Conservation (phyloP, 306 rosid species). For the Quercus aquifolioides region DNA sequence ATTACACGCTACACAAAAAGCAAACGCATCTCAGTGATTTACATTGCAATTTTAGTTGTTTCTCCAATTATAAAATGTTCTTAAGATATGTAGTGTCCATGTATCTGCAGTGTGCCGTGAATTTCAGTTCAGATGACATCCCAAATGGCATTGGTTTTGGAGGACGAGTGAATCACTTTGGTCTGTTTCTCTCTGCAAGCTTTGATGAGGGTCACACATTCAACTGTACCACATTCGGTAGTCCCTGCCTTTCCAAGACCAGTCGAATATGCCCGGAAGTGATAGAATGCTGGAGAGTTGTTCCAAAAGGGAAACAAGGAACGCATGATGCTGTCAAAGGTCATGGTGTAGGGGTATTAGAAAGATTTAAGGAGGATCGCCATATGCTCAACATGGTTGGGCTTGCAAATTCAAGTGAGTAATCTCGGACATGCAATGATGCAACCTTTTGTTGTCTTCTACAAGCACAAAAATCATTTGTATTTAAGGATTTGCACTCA, state of each 20-base stretch:
- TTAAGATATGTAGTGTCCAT: not conserved
- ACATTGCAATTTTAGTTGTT: not conserved
- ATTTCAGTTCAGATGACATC: conserved; percentile 84
- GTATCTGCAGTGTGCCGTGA: conserved; percentile 64
- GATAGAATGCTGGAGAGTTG: conserved; percentile 94
- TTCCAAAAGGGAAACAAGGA: conserved; percentile 37
- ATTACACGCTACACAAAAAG: not conserved
- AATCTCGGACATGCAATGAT: not conserved
- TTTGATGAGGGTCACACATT: conserved; percentile 86
- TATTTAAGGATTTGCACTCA: not conserved
- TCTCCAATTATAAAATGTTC: not conserved
- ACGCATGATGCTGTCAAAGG: conserved; percentile 40
- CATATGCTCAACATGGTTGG: conserved; percentile 81
- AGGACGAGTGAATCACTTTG: conserved; percentile 72
- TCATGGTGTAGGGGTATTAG: conserved; percentile 54
- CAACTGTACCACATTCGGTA: conserved; percentile 77
- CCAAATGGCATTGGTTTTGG: conserved; percentile 96
- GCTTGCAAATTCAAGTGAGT: conserved; percentile 82
- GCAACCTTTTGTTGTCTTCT: not conserved
- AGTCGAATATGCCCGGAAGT: conserved; percentile 64
- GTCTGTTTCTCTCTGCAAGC: conserved; percentile 68
- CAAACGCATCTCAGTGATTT: not conserved
- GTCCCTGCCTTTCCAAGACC: conserved; percentile 78
- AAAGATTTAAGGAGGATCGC: conserved; percentile 84
- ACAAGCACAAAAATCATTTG: not conserved